A percentile compares a stretch with the other conserved stretches of the same genome.
These are phyloP conservation scores for Margaritispora aquatica DNA, from an alignment of 495 filamentous ascomycete genomes.

Conservation along the genomic window DNA sequence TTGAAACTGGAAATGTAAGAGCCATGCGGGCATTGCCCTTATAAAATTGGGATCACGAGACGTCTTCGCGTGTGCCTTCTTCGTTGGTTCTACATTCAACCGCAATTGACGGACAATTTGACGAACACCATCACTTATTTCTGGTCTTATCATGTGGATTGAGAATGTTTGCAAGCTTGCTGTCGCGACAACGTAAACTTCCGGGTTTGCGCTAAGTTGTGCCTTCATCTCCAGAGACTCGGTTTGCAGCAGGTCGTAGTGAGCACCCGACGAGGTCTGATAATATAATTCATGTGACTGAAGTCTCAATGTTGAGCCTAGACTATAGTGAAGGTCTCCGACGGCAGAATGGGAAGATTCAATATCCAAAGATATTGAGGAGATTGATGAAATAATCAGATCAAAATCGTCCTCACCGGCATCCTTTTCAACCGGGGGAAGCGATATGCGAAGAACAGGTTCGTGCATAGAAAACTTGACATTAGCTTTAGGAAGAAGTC, in stretches of 20 bases:
- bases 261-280: conserved; percentile 72
- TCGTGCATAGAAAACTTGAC: conserved; percentile 96
- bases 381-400: conserved; percentile 88
- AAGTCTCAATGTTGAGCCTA: conserved; percentile 74
- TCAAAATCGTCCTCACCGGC: conserved; percentile 77
- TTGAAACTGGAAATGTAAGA: conserved; percentile 76
- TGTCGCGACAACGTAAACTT: conserved; percentile 73
- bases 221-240: conserved; percentile 82
- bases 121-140: conserved; percentile 86
- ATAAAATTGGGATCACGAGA: conserved; percentile 58
- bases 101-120: conserved; percentile 82
- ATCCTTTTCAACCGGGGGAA: conserved; percentile 59
- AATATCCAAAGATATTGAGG: conserved; percentile 83
- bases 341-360: conserved; percentile 90
- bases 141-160: conserved; percentile 80
- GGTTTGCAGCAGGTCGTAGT: conserved; percentile 78
- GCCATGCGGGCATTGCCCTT: conserved; percentile 74
- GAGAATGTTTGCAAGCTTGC: conserved; percentile 82
- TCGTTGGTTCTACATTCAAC: conserved; percentile 56
- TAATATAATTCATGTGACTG: conserved; percentile 93
- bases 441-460: conserved; percentile 80
- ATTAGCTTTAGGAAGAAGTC: conserved; percentile 86
- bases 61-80: conserved; percentile 41
- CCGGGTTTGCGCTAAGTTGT: conserved; percentile 76
- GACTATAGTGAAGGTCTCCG: conserved; percentile 77